Conservation (phyloP, 2,329 filamentous ascomycete genomes). For the Tolypocladium paradoxum region DNA sequence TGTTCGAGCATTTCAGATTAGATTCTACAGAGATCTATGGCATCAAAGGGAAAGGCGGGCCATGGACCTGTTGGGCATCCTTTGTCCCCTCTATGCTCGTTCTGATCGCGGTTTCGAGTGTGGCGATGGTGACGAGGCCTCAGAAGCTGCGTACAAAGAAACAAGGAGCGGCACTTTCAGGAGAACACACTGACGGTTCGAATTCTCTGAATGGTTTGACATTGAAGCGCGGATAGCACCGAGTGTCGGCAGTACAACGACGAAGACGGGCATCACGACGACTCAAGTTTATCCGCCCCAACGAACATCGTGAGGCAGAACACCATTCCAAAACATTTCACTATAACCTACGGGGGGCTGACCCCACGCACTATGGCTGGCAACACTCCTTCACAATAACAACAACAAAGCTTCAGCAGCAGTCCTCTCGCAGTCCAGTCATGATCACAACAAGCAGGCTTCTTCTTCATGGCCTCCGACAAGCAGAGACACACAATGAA, state of each 20-base stretch:
- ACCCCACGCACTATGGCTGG: too few species aligned
- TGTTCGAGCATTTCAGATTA: too few species aligned
- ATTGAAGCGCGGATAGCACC: background rate
- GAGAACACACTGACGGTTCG: background rate
- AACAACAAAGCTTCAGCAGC: background rate
- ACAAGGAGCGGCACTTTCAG: background rate
- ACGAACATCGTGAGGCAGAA: background rate
- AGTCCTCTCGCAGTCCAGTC: too few species aligned
- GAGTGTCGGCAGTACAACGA: background rate
- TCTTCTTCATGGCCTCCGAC: conserved; percentile 33
- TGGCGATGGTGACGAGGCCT: background rate
- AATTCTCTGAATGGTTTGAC: background rate
- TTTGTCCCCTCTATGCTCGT: background rate
- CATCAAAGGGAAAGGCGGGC: background rate
- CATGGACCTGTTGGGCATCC: background rate
- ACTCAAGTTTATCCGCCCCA: background rate
- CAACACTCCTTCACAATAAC: background rate
- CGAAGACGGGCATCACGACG: background rate
- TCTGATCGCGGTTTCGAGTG: background rate
- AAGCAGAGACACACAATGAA: conserved; percentile 32
- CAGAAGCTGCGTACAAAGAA: background rate
- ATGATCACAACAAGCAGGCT: background rate
- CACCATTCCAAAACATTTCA: background rate
- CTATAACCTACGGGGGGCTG: background rate
- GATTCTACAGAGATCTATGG: too few species aligned